A percentile compares a stretch with the other conserved stretches of the same genome.
Evolutionary conservation across 2,329 filamentous ascomycete species (phyloP).

Genomic region (Coniochaeta pulveracea): DNA sequence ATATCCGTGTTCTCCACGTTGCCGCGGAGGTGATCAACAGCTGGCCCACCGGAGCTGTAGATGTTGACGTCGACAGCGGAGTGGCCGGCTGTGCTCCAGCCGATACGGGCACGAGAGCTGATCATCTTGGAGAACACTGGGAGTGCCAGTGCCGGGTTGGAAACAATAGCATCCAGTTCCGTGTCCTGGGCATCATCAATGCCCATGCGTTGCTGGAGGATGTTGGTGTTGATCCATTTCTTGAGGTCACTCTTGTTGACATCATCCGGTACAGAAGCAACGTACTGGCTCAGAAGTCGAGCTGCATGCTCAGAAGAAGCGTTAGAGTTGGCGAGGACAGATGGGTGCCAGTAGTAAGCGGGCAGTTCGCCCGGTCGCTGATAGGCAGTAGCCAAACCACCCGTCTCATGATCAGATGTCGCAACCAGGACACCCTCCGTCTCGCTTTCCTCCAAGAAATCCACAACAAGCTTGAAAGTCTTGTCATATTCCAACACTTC

Average conservation of each 20-base stretch:
- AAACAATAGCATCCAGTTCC: slow-evolving; percentile 58
- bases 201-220: slow-evolving; percentile 63
- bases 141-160: slow-evolving; percentile 40
- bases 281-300: slow-evolving; percentile 46
- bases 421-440: slow-evolving; percentile 72
- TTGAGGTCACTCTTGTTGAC: slow-evolving; percentile 27
- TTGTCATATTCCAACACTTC: slow-evolving; percentile 94
- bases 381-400: slow-evolving; percentile 71
- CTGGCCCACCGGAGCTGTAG: slow-evolving; percentile 64
- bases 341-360: slow-evolving; percentile 68
- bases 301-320: slow-evolving; percentile 66
- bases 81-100: slow-evolving; percentile 92
- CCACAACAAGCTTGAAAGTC: slow-evolving; percentile 69
- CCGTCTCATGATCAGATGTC: slow-evolving; percentile 95
- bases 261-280: slow-evolving; percentile 26
- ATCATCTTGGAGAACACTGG: slow-evolving; percentile 71
- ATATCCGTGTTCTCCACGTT: slow-evolving; percentile 96
- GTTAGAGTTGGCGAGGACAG: slow-evolving; percentile 64
- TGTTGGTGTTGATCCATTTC: slow-evolving; percentile 54
- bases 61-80: slow-evolving; percentile 93
- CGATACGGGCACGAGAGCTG: slow-evolving; percentile 76
- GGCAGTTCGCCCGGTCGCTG: slow-evolving; percentile 45
- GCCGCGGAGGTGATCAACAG: slow-evolving; percentile 55
- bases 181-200: slow-evolving; percentile 60
- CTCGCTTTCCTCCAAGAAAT: slow-evolving; percentile 68